These are phyloP conservation scores for Ceratocystis diversiconidia DNA, from an alignment of 2,329 filamentous ascomycete species.

Conservation along the genomic window DNA sequence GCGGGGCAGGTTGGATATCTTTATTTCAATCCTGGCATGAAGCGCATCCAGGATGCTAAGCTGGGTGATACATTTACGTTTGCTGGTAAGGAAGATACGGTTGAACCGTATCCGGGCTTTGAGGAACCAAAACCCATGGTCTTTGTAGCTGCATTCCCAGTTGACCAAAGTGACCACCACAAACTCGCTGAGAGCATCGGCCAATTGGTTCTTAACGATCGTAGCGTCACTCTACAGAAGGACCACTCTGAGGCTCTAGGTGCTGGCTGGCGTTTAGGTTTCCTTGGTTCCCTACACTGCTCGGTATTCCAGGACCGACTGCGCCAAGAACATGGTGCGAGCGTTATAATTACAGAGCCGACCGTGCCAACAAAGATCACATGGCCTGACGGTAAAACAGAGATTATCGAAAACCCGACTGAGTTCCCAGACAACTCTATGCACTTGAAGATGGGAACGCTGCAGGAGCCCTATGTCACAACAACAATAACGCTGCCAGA, in stretches of 20 bases:
- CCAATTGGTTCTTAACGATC: constrained; percentile 85
- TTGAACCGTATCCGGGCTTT: constrained; percentile 77
- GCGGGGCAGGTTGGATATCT: constrained; percentile 95
- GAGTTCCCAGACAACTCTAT: constrained; percentile 51
- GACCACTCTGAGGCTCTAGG: constrained; percentile 89
- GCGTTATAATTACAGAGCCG: constrained; percentile 91
- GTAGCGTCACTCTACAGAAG: constrained; percentile 85
- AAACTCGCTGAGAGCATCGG: constrained; percentile 87
- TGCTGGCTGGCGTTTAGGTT: constrained; percentile 85
- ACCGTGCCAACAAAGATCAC: constrained; percentile 83
- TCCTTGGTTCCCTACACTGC: constrained; percentile 91
- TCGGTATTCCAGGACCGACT: constrained; percentile 97
- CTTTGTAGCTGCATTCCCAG: constrained; percentile 91
- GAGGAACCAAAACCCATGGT: constrained; percentile 98
- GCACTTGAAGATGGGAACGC: constrained; percentile 30
- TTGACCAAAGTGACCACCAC: constrained; percentile 74
- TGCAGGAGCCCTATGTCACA: constrained; percentile 47
- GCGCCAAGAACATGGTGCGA: constrained; percentile 83
- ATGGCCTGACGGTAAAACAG: constrained; percentile 31
- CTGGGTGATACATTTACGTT: constrained; percentile 90
- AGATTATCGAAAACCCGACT: constrained; percentile 68
- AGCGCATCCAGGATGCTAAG: constrained; percentile 86
- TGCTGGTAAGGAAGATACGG: constrained; percentile 57
- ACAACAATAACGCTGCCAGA: constrained; percentile 84
- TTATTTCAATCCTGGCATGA: constrained; percentile 97